Percentiles rank a stretch among this genome's conserved stretches.
These are phyloP conservation scores for Xylaria polymorpha DNA, from an alignment of 2,329 filamentous ascomycete species.

Conservation along the genomic window DNA sequence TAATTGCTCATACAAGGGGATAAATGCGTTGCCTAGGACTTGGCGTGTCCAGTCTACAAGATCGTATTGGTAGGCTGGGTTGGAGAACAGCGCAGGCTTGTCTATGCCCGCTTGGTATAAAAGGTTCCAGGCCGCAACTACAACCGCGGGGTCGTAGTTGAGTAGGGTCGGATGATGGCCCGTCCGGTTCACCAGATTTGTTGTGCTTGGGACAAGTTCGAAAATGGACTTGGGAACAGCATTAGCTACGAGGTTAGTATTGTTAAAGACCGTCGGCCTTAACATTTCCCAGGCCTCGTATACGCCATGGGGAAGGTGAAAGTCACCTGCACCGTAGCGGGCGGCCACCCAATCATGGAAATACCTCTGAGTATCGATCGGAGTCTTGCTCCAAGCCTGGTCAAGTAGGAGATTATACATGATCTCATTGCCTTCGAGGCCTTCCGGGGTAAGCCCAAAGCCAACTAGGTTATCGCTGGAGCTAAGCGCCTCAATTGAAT, in stretches of 20 bases:
- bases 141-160: constrained; percentile 36
- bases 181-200: constrained; percentile 35
- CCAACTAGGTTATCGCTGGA: constrained; percentile 32
- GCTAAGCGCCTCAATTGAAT: constrained; percentile 36
- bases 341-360: constrained; percentile 37
- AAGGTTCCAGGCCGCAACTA: constrained; percentile 35
- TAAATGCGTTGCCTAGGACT: constrained; percentile 38
- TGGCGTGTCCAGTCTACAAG: constrained; percentile 40
- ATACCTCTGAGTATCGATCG: constrained; percentile 38
- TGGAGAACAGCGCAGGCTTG: constrained; percentile 29
- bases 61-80: constrained; percentile 39
- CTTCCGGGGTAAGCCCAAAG: constrained; percentile 38
- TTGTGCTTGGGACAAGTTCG: constrained; percentile 37
- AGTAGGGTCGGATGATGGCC: constrained; percentile 39
- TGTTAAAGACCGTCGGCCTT: constrained; percentile 39
- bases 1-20: constrained; percentile 35
- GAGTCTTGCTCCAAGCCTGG: constrained; percentile 36
- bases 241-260: constrained; percentile 37
- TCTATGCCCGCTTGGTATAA: constrained; percentile 34
- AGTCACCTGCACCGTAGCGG: constrained; percentile 34
- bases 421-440: constrained; percentile 41
- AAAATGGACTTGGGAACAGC: constrained; percentile 39
- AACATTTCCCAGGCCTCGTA: constrained; percentile 39
- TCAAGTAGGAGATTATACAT: constrained; percentile 41
- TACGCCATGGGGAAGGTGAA: constrained; percentile 18